A percentile compares a stretch with the other conserved stretches of the same genome.
phyloP scores from a whole-genome alignment of 768 basidiomycete species.

The Glaciozyma martinii region DNA sequence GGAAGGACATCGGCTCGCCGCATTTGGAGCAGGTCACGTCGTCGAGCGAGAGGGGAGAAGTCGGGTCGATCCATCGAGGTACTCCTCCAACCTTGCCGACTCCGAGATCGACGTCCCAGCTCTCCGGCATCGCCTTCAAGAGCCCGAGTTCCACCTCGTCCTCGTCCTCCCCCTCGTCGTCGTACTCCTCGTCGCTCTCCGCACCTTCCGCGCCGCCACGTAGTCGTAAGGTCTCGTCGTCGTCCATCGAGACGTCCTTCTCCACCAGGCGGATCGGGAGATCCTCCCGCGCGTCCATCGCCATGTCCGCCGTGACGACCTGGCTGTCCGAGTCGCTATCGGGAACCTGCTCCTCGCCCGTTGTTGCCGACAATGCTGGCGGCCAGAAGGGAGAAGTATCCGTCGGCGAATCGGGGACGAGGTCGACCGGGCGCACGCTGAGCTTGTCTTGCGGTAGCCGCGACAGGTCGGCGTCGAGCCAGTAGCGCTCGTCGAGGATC shows the following conservation, averaged over 20 bases:
- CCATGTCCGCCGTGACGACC: no score
- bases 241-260: slow-evolving; percentile 1
- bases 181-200: slow-evolving; percentile 12
- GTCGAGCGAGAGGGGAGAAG: slow-evolving; percentile 12
- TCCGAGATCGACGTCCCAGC: slow-evolving; percentile 29
- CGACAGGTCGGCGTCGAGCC: background rate
- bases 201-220: slow-evolving; percentile 16
- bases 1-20: slow-evolving; percentile 18
- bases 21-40: slow-evolving; percentile 22
- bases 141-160: slow-evolving; percentile 46
- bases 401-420: background rate
- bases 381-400: background rate
- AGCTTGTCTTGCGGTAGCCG: background rate
- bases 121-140: slow-evolving; percentile 49
- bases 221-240: slow-evolving; percentile 2
- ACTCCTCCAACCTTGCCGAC: slow-evolving; percentile 32
- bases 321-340: no score
- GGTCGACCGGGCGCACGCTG: background rate
- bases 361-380: background rate
- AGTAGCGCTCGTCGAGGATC: background rate
- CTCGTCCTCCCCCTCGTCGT: slow-evolving; percentile 44
- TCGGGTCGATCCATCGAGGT: slow-evolving; percentile 30
- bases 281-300: background rate
- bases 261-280: background rate
- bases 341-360: no score